These are phyloP conservation scores for Ophidiomyces ophidiicola DNA, from an alignment of 2,329 filamentous ascomycete species.

Conservation along the genomic window DNA sequence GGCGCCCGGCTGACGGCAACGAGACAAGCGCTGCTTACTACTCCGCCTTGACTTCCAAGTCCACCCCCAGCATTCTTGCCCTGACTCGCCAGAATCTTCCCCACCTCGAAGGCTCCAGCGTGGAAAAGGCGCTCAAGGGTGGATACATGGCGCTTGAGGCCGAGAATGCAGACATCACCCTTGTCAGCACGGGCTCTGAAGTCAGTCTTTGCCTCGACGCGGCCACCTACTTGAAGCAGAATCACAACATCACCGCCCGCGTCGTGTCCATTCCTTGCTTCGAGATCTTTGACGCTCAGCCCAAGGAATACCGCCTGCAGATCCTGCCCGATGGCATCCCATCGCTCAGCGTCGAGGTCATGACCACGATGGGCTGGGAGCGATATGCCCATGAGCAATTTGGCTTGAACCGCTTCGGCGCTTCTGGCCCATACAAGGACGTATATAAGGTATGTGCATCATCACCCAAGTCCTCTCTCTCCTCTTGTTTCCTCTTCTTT, in stretches of 20 bases:
- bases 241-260: conserved; percentile 75
- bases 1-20: conserved; percentile 96
- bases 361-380: conserved; percentile 97
- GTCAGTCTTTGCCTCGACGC: conserved; percentile 88
- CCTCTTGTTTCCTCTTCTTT: neutral
- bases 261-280: conserved; percentile 94
- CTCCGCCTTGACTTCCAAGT: conserved; percentile 75
- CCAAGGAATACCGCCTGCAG: conserved; percentile 87
- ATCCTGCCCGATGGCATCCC: conserved; percentile 92
- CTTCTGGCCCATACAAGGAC: conserved; percentile 91
- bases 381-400: conserved; percentile 99
- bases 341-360: conserved; percentile 85
- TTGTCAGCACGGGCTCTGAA: conserved; percentile 93
- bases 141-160: conserved; percentile 83
- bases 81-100: conserved; percentile 97
- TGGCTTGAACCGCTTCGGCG: conserved; percentile 97
- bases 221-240: conserved; percentile 78
- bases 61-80: conserved; percentile 84
- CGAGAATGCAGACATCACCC: conserved; percentile 70
- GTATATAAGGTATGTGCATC: conserved; percentile 75
- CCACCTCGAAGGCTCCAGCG: conserved; percentile 85
- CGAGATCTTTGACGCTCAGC: conserved; percentile 89
- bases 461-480: too few relatives aligned
- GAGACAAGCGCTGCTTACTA: conserved; percentile 98
- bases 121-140: conserved; percentile 85